Base-by-base conservation (phyloP, 2,329 filamentous ascomycete genomes). In the Colletotrichum theobromicola region DNA sequence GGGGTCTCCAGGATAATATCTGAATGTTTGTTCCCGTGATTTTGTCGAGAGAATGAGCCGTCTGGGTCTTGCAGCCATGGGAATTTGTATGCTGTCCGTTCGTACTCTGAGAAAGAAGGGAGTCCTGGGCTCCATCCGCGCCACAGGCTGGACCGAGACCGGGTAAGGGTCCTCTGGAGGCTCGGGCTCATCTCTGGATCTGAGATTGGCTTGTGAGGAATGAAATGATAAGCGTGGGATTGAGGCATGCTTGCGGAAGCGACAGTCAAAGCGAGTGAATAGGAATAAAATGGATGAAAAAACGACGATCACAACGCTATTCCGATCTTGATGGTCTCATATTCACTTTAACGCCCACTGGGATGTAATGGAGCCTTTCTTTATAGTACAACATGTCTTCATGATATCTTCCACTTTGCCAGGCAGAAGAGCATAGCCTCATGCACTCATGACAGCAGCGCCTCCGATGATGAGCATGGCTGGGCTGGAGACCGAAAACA, bases 121-220 rank as follows among this genome's bases (percentile, higher is more conserved):
- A 77, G 76, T 7, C 78, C 69, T 1, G 80, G 78, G 28, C 77
- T 81, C 80, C 80, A 82, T 9, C 77, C 74, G 13, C 81, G 71
- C 81, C 81, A 81, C 6, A 81, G 53, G 3, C 80, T 81, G 2
- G 80, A 81, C 50, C 70, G 76, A 4, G 81, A 82, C 21, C 70
- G 34, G 3, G 66, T 70, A 10, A 76, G 68, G 18, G 58, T 53
- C 12, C 66, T 63, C n/a, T 62, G 62, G 55, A 76, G 50, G 32
- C 53, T 63, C 26, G 72, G 42, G 18, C 37, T 28, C 7, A 37
- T 30, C 24, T 69, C 70, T 10, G 64, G 61, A 46, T 34, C 66
- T 34, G 76, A 46, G 2, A 68, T 37, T 3, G 72, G 76, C 66
- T 65, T 76, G 2, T 75, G 75, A 34, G 75, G 69, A 55, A 77